Evolutionary conservation across 768 basidiomycete species (phyloP), one percentile per base, ranked within the genome.

Genomic region (Rubroboletus satanas): DNA sequence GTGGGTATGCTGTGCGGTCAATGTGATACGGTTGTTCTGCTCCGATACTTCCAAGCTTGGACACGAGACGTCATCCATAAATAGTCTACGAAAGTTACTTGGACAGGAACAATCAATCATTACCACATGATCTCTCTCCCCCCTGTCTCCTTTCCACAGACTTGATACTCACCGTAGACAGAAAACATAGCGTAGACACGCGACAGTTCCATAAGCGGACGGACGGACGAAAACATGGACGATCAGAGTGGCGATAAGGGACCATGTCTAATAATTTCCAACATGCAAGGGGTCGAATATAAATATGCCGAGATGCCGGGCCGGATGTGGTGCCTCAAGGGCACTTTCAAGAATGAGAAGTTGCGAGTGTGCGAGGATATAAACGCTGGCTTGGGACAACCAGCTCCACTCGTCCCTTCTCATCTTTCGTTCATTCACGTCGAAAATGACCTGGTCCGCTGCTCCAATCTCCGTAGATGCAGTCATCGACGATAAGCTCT

Each of bases 401-500:
- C 45, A 31, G 31, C 65, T 61, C 64, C 59, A 54, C 59, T 14
- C 49, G 46, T 38, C 47, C 38, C 31, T 61, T 56, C 44, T 39
- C 29, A 9, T 15, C 42, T 38, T 29, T 43, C 23, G 7, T 51
- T 39, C 44, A 32, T 42, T 31, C 37, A 28, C 29, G 28, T 45
- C 53, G 29, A 54, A 3, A 41, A 70, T 70, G 69, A 65, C 69
- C 35, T 69, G 69, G 69, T 45, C 49, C 28, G 60, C 67, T 21
- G 61, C 58, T 5, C 69, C 71, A 23, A 54, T 63, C 37, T 70
- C 69, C 23, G 26, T 68, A 26, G 46, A 51, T 21, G 52, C 71
- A 11, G 62, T 74, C 51, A 55, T 73, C 33, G 65, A 70, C 29
- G 62, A 70, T 49, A 62, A 63, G 29, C 58, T 73, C 42, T 74